Evolutionary conservation across 306 rosid species (phyloP).

Genomic region (Cicer bijugum): DNA sequence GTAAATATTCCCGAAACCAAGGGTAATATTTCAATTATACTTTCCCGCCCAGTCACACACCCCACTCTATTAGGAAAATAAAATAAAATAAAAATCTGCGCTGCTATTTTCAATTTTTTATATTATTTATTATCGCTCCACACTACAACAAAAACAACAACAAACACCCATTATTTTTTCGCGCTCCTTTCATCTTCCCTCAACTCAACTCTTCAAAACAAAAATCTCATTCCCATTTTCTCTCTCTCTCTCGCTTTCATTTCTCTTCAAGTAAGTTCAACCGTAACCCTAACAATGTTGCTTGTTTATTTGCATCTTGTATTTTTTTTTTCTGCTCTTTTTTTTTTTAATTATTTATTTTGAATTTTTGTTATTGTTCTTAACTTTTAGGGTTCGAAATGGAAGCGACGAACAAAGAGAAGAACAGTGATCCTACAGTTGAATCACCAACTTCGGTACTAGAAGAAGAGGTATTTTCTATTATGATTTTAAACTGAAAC

Average conservation of each 20-base stretch:
- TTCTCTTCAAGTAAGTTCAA: constrained; percentile 15
- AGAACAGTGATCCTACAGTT: constrained; percentile 50
- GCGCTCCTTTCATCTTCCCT: constrained; percentile 42
- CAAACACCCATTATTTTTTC: neutral
- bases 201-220: constrained; percentile 2
- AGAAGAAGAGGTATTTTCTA: constrained; percentile 70
- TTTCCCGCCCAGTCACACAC: constrained; percentile 69
- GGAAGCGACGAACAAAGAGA: constrained; percentile 50
- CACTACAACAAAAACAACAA: neutral
- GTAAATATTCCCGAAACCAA: constrained; percentile 43
- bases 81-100: neutral
- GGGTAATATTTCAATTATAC: constrained; percentile 10
- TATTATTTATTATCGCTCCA: constrained; percentile 7
- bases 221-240: neutral
- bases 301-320: too few species aligned
- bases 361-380: neutral
- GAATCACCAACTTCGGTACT: constrained; percentile 91
- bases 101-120: neutral
- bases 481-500: neutral
- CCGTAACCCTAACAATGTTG: constrained; percentile 34
- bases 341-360: neutral
- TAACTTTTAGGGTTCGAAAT: constrained; percentile 57
- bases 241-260: neutral
- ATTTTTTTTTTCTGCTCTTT: neutral
- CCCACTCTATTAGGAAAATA: neutral